Percentiles rank a stretch among this genome's conserved stretches.
Evolutionary conservation across 176 grass and related monocot genomes (phyloP).

Genomic region (Sorghum bicolor): Sorghum_bicolor_NCBIv3 NC_012877.2:5241001-5241500

Average conservation of each 20-base stretch:
- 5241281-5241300: neutral
- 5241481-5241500: constrained; percentile 72
- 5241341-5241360: constrained; percentile 51
- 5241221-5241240: no score
- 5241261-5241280: neutral
- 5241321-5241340: constrained; percentile 74
- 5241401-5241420: constrained; percentile 30
- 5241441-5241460: constrained; percentile 76
- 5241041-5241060: neutral
- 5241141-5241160: no score
- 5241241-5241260: no score
- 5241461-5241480: constrained; percentile 74
- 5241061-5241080: neutral
- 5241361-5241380: constrained; percentile 95
- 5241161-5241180: no score
- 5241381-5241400: constrained; percentile 33
- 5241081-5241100: neutral
- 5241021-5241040: neutral
- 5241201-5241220: no score
- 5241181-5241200: no score
- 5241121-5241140: no score
- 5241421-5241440: constrained; percentile 64
- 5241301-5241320: constrained; percentile 71
- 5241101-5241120: neutral
- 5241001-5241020: neutral